phyloP scores from a whole-genome alignment of 441 rosid species.

The Populus hybrid region DNA sequence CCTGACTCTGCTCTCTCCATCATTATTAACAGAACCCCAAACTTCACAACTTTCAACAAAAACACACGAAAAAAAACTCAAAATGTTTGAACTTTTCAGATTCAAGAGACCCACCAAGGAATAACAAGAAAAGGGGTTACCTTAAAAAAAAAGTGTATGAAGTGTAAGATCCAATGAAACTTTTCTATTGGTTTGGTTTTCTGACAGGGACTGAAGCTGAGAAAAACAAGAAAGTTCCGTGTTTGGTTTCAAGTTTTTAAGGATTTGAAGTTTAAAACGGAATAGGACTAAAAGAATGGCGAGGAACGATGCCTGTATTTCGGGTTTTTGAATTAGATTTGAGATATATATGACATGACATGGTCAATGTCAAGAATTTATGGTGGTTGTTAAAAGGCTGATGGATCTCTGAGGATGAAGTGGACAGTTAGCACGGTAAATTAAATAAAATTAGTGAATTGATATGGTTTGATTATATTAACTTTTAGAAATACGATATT shows the following conservation, averaged over 20 bases:
- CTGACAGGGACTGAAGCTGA: not conserved
- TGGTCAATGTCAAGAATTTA: not conserved
- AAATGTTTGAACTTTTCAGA: not conserved
- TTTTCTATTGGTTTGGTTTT: not conserved
- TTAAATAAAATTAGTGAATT: too few relatives aligned
- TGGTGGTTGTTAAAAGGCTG: not conserved
- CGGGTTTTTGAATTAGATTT: slow-evolving; percentile 2
- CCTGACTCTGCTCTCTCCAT: slow-evolving; percentile 63
- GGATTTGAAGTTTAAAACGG: not conserved
- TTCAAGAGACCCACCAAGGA: not conserved
- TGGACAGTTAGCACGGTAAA: too few relatives aligned
- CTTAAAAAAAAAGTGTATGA: not conserved
- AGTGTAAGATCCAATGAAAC: not conserved
- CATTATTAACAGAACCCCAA: slow-evolving; percentile 33
- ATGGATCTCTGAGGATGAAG: too few relatives aligned
- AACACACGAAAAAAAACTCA: not conserved
- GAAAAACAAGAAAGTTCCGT: not conserved
- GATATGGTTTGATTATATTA: too few relatives aligned
- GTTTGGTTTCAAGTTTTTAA: not conserved
- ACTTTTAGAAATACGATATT: too few relatives aligned
- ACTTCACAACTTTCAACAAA: slow-evolving; percentile 7
- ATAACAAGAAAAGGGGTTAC: not conserved
- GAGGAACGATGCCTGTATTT: slow-evolving; percentile 13
- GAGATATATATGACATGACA: not conserved
- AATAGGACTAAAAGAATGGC: slow-evolving; percentile 14